These are phyloP conservation scores for Magnolia sinica DNA, from an alignment of 164 flowering plant genomes.

Conservation along the genomic window DNA sequence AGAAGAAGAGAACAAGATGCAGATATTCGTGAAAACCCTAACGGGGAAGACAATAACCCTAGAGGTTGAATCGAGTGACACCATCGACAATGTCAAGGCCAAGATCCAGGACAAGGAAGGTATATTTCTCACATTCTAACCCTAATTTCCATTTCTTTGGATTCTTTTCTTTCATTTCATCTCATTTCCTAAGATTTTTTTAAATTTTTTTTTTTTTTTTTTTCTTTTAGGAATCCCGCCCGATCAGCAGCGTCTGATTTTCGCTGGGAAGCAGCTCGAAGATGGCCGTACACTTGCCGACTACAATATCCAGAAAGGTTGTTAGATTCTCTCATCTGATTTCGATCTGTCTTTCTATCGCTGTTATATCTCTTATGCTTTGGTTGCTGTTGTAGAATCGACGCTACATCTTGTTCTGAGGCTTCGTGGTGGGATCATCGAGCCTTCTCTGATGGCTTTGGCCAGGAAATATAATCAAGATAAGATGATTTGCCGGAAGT, in stretches of 20 bases:
- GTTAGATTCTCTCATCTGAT: not conserved
- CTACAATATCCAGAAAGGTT: conserved; percentile 36
- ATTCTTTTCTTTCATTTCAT: not conserved
- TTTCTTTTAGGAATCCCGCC: conserved; percentile 25
- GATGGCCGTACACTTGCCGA: conserved; percentile 35
- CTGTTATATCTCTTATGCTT: not conserved
- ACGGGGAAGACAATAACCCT: conserved; percentile 63
- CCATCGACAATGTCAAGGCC: conserved; percentile 29
- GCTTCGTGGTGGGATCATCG: conserved; percentile 36
- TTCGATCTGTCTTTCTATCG: not conserved
- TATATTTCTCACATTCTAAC: not conserved
- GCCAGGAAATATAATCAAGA: conserved; percentile 27
- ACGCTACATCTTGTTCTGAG: conserved; percentile 34
- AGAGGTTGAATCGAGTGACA: conserved; percentile 43
- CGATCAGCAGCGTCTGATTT: conserved; percentile 33
- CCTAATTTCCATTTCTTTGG: not conserved
- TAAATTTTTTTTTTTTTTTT: not conserved
- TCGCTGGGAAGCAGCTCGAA: conserved; percentile 29
- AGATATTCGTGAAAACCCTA: conserved; percentile 68
- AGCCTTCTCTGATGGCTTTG: conserved; percentile 31
- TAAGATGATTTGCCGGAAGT: conserved; percentile 34
- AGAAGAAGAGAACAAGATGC: conserved; percentile 29
- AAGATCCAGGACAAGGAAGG: conserved; percentile 30
- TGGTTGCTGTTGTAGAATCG: conserved; percentile 19
- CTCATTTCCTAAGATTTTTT: not conserved